phyloP scores from a whole-genome alignment of 106 monocot genomes.

The Allium fistulosum region DNA sequence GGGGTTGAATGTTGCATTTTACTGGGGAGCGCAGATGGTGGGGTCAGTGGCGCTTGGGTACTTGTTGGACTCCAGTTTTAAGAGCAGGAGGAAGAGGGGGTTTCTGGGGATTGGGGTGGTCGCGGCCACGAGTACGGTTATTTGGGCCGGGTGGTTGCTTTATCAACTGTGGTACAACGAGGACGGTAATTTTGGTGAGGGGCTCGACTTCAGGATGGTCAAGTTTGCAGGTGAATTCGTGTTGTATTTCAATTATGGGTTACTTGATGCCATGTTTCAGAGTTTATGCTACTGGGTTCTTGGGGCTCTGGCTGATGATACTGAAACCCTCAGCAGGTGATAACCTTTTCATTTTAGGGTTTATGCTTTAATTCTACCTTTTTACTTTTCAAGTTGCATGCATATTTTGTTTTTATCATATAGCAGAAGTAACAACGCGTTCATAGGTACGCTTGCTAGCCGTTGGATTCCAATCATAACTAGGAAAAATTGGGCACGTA shows the following conservation, averaged over 20 bases:
- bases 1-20: conserved; percentile 83
- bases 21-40: conserved; percentile 90
- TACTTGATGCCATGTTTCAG: conserved; percentile 86
- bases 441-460: too few relatives aligned
- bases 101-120: conserved; percentile 51
- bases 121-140: conserved; percentile 43
- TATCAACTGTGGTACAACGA: conserved; percentile 54
- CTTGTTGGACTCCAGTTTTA: conserved; percentile 54
- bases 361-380: not conserved
- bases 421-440: too few relatives aligned
- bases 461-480: too few relatives aligned
- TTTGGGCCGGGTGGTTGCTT: conserved; percentile 75
- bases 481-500: too few relatives aligned
- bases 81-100: conserved; percentile 52
- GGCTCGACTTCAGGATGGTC: conserved; percentile 65
- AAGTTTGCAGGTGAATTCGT: conserved; percentile 57
- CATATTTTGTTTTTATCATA: not conserved
- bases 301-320: not conserved
- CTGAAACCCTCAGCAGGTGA: not conserved
- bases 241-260: conserved; percentile 70
- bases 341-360: not conserved
- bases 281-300: conserved; percentile 9
- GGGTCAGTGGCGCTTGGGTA: conserved; percentile 61
- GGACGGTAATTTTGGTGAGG: conserved; percentile 21
- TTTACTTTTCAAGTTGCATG: too few relatives aligned